Conservation (phyloP, 192 early-diverging fungal genomes). For the Globomyces pollinis-pini region DNA sequence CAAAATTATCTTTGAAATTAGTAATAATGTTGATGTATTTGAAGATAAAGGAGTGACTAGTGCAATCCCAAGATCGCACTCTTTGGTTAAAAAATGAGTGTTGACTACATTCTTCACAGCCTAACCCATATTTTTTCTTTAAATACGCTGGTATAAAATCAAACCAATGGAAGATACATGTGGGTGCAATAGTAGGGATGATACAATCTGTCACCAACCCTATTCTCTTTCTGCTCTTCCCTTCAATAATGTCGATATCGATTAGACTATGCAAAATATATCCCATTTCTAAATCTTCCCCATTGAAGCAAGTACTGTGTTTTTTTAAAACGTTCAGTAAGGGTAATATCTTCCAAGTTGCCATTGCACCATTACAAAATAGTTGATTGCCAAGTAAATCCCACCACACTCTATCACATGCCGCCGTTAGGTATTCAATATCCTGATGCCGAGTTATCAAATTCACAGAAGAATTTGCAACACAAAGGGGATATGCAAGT, state of each 20-base stretch:
- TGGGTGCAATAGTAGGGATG: constrained; percentile 13
- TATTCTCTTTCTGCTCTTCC: background rate
- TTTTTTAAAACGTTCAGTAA: constrained; percentile 13
- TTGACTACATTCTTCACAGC: constrained; percentile 11
- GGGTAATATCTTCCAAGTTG: constrained; percentile 14
- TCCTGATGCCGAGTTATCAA: constrained; percentile 11
- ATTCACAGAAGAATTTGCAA: background rate
- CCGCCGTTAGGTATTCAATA: constrained; percentile 17
- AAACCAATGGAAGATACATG: constrained; percentile 8
- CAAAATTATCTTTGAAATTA: background rate
- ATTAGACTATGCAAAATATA: constrained; percentile 14
- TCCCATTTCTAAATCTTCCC: constrained; percentile 22
- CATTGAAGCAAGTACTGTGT: constrained; percentile 17
- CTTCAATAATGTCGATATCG: background rate
- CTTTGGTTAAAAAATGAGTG: constrained; percentile 22
- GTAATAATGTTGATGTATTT: background rate
- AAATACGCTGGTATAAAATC: constrained; percentile 13
- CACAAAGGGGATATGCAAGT: constrained; percentile 12
- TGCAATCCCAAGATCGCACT: background rate
- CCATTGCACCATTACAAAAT: constrained; percentile 12
- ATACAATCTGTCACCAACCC: constrained; percentile 3
- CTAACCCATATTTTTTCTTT: constrained; percentile 6
- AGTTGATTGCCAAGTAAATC: background rate
- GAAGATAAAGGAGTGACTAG: background rate
- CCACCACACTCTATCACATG: background rate